A percentile compares a stretch with the other conserved stretches of the same genome.
Conservation (phyloP, 306 rosid genomes). For the Sechiopsis laciniata region DNA sequence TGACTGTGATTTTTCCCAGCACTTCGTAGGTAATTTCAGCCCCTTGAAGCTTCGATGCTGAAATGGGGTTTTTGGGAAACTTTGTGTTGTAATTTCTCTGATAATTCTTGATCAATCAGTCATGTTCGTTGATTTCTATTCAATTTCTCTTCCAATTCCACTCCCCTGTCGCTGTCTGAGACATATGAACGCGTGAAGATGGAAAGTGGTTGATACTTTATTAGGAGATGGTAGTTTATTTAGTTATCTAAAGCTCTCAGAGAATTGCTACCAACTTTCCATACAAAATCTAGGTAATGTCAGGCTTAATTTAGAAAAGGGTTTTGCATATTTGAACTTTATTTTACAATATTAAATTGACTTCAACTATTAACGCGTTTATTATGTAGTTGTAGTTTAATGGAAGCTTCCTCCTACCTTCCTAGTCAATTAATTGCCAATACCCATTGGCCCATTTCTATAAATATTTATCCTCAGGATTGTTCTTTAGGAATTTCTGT, state of each 20-base stretch:
- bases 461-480: not conserved
- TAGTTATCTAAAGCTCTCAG: slow-evolving; percentile 15
- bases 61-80: not conserved
- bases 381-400: not conserved
- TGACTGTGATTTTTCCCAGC: not conserved
- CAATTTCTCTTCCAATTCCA: not conserved
- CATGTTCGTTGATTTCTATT: not conserved
- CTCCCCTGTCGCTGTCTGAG: not conserved
- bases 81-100: slow-evolving; percentile 12
- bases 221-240: slow-evolving; percentile 14
- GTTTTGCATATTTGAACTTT: not conserved
- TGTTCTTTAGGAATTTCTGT: not conserved
- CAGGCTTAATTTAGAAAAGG: not conserved
- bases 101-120: not conserved
- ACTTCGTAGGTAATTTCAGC: slow-evolving; percentile 4
- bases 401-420: slow-evolving; percentile 21
- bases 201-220: not conserved
- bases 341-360: slow-evolving; percentile 12
- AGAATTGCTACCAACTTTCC: slow-evolving; percentile 20
- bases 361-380: slow-evolving; percentile 12
- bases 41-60: not conserved
- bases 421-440: not conserved
- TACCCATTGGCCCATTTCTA: not conserved
- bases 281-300: slow-evolving; percentile 10
- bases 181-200: not conserved